These are phyloP conservation scores for Chalaropsis thielavioides DNA, from an alignment of 2,329 filamentous ascomycete genomes.

Conservation along the genomic window DNA sequence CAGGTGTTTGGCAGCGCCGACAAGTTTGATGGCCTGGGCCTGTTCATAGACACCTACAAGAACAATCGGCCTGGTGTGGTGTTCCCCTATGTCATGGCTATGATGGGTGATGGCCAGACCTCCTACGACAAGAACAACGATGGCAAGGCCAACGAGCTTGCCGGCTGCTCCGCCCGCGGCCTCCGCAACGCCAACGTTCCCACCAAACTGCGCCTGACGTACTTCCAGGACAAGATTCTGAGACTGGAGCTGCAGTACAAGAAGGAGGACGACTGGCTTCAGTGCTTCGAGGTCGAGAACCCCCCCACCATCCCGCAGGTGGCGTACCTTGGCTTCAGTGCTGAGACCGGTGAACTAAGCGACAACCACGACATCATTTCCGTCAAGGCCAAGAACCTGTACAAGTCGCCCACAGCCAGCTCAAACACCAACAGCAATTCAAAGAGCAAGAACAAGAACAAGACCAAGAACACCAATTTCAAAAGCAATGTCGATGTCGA, in stretches of 20 bases:
- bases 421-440: conserved; percentile 25
- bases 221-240: conserved; percentile 90
- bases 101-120: conserved; percentile 85
- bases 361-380: conserved; percentile 97
- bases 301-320: conserved; percentile 65
- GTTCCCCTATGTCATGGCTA: conserved; percentile 97
- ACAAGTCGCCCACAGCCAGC: conserved; percentile 40
- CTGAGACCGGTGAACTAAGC: conserved; percentile 88
- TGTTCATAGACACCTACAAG: conserved; percentile 99
- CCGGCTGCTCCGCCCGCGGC: conserved; percentile 86
- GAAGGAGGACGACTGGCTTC: conserved; percentile 69
- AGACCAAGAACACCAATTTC: conserved; percentile 23
- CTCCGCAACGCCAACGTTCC: conserved; percentile 66
- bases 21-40: conserved; percentile 80
- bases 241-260: conserved; percentile 92
- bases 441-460: conserved; percentile 27
- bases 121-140: conserved; percentile 87
- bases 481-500: conserved; percentile 18
- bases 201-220: conserved; percentile 78
- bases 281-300: conserved; percentile 66
- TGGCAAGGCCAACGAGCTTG: conserved; percentile 82
- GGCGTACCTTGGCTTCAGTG: conserved; percentile 61
- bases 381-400: conserved; percentile 75
- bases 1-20: conserved; percentile 80
- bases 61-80: conserved; percentile 92